These are phyloP conservation scores for Helianthus tuberosus DNA, from an alignment of 129 eudicot genomes.

Conservation along the genomic window DNA sequence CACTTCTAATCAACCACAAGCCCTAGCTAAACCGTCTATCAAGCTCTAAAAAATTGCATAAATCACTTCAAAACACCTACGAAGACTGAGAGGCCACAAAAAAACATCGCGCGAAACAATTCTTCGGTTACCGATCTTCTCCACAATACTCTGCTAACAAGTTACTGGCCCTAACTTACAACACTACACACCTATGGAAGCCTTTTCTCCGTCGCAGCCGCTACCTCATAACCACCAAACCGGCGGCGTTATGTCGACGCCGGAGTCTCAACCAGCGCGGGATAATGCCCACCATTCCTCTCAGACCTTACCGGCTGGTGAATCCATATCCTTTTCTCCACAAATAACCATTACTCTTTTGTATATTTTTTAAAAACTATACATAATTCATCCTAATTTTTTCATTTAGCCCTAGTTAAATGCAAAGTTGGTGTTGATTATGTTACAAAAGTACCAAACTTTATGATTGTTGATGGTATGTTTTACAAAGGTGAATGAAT, in stretches of 20 bases:
- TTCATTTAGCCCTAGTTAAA: neutral
- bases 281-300: too few species aligned
- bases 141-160: too few species aligned
- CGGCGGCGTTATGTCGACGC: neutral
- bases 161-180: too few species aligned
- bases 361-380: neutral
- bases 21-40: too few species aligned
- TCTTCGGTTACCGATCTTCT: too few species aligned
- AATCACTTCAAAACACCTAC: too few species aligned
- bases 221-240: neutral
- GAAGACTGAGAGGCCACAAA: too few species aligned
- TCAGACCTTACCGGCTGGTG: conserved; percentile 6
- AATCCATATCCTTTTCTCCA: neutral
- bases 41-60: too few species aligned
- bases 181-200: conserved; percentile 48
- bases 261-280: conserved; percentile 9
- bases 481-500: neutral
- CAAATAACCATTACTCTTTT: neutral
- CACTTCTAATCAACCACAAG: too few species aligned
- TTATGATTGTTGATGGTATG: too few species aligned
- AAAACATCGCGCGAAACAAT: too few species aligned
- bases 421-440: neutral
- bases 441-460: too few species aligned
- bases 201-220: neutral
- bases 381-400: neutral